Percentiles rank a stretch among this genome's conserved stretches.
Evolutionary conservation across 2,329 filamentous ascomycete genomes (phyloP).

Genomic region (Sporothrix mexicana): DNA sequence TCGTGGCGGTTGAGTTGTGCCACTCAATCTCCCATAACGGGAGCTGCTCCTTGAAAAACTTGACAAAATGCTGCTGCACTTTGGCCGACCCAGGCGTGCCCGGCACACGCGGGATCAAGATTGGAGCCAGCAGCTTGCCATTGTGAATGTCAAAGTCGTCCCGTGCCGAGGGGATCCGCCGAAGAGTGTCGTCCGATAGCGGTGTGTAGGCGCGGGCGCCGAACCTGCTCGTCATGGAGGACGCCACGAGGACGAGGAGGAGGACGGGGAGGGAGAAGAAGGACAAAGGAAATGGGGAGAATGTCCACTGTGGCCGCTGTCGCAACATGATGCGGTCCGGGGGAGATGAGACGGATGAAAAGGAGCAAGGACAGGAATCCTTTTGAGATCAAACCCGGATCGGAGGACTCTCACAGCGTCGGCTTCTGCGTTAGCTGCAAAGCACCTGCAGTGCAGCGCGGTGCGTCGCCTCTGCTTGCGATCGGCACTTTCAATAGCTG

Average conservation of each 20-base stretch:
- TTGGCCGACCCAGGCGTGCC: slow-evolving; percentile 76
- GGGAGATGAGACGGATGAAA: neutral
- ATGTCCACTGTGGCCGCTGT: neutral
- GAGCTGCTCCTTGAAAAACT: slow-evolving; percentile 77
- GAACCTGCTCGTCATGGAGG: slow-evolving; percentile 31
- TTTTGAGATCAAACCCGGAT: neutral
- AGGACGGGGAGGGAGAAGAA: slow-evolving; percentile 7
- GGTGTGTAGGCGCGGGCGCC: slow-evolving; percentile 51
- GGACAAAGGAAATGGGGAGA: neutral
- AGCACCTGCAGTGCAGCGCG: neutral
- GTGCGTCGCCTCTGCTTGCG: slow-evolving; percentile 11
- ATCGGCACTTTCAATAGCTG: slow-evolving; percentile 14
- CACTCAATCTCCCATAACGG: slow-evolving; percentile 80
- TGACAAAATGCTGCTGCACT: slow-evolving; percentile 80
- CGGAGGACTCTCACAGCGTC: slow-evolving; percentile 5
- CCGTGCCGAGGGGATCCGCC: slow-evolving; percentile 71
- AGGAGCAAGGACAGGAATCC: neutral
- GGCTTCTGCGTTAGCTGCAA: neutral
- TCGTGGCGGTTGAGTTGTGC: slow-evolving; percentile 89
- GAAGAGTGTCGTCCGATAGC: slow-evolving; percentile 77
- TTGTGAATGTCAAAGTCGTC: slow-evolving; percentile 78
- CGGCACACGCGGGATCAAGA: slow-evolving; percentile 85
- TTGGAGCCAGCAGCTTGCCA: slow-evolving; percentile 80
- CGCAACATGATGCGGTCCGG: slow-evolving; percentile 26
- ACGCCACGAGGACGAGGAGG: slow-evolving; percentile 36